Evolutionary conservation across 2,329 filamentous ascomycete genomes (phyloP).

Genomic region (Fusarium torreyae): DNA sequence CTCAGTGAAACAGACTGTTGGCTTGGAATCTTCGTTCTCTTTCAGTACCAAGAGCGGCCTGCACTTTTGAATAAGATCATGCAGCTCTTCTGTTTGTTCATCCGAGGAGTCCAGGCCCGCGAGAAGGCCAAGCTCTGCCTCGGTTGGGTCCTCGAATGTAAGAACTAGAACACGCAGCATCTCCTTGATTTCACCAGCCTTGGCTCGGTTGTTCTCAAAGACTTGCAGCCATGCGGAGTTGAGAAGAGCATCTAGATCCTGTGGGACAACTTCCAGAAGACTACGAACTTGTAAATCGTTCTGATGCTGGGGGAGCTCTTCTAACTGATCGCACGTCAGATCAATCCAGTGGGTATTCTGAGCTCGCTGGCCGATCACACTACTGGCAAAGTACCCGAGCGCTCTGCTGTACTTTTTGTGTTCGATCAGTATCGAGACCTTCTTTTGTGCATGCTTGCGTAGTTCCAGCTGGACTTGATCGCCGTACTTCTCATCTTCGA

Average conservation of each 20-base stretch:
- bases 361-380: conserved; percentile 59
- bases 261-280: conserved; percentile 57
- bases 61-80: conserved; percentile 56
- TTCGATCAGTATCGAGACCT: conserved; percentile 52
- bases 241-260: conserved; percentile 57
- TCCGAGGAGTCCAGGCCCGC: conserved; percentile 54
- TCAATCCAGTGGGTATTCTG: conserved; percentile 63
- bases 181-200: conserved; percentile 59
- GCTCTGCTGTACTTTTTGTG: conserved; percentile 60
- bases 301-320: conserved; percentile 56
- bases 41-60: conserved; percentile 54
- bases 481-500: conserved; percentile 39
- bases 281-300: conserved; percentile 58
- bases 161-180: conserved; percentile 59
- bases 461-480: conserved; percentile 42
- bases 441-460: conserved; percentile 53
- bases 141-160: conserved; percentile 59
- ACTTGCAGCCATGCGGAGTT: conserved; percentile 57
- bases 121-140: conserved; percentile 57
- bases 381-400: conserved; percentile 59
- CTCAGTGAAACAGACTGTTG: conserved; percentile 27
- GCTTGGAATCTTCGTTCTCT: conserved; percentile 44
- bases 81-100: conserved; percentile 54
- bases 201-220: conserved; percentile 52
- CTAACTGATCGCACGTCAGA: conserved; percentile 59